Percentiles rank a stretch among this genome's conserved stretches.
Conservation (phyloP, 192 early-diverging fungal species). For the Spinellus fusiger region DNA sequence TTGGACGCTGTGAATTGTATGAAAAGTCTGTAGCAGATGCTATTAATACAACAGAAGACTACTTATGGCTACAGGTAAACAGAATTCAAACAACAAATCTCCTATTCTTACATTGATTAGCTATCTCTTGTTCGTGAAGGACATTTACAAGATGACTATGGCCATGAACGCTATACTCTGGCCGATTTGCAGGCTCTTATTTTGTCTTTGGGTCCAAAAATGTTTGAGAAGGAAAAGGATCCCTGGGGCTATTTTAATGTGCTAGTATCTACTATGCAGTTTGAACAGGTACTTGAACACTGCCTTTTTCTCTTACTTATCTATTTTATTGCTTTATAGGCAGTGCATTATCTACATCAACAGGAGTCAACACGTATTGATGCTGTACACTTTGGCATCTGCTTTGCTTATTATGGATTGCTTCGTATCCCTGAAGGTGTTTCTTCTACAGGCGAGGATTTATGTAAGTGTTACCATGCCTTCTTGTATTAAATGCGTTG, state of each 20-base stretch:
- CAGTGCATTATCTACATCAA: constrained; percentile 66
- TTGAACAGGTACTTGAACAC: constrained; percentile 53
- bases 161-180: constrained; percentile 60
- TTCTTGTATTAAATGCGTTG: not conserved
- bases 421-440: constrained; percentile 62
- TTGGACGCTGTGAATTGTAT: constrained; percentile 83
- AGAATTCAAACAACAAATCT: not conserved
- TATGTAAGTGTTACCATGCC: constrained; percentile 19
- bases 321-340: constrained; percentile 28
- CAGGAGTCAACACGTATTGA: constrained; percentile 62
- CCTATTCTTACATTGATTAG: constrained; percentile 14
- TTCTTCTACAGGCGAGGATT: constrained; percentile 31
- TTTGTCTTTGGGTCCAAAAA: constrained; percentile 56
- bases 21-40: constrained; percentile 61
- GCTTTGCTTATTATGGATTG: constrained; percentile 72
- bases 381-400: constrained; percentile 87
- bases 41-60: constrained; percentile 82
- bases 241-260: constrained; percentile 77
- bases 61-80: constrained; percentile 80
- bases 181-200: constrained; percentile 62
- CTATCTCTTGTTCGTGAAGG: constrained; percentile 68
- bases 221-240: constrained; percentile 65
- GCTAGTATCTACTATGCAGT: constrained; percentile 83
- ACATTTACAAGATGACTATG: constrained; percentile 33
- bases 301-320: not conserved